A percentile compares a stretch with the other conserved stretches of the same genome.
These are phyloP conservation scores for Prototheca stagnorum DNA, from an alignment of 163 green algal species.

Conservation along the genomic window DNA sequence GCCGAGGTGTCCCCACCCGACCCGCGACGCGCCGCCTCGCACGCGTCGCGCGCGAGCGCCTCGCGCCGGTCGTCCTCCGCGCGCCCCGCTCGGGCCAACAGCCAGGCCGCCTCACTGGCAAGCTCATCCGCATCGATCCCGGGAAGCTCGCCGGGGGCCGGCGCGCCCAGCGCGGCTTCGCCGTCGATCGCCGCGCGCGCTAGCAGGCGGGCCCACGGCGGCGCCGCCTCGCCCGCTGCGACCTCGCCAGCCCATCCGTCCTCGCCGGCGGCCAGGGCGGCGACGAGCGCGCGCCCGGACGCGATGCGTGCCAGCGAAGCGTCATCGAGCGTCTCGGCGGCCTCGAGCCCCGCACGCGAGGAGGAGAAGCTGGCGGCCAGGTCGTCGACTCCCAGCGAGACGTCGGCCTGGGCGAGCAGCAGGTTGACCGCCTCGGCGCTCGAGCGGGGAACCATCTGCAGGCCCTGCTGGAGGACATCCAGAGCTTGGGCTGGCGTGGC, in stretches of 20 bases:
- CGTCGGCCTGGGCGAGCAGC: slow-evolving; percentile 12
- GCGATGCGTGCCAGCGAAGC: not conserved
- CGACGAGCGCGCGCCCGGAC: not conserved
- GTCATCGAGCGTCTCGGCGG: not conserved
- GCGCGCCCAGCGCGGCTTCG: no score
- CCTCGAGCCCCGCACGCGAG: no score
- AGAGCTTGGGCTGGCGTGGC: slow-evolving; percentile 25
- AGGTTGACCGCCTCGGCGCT: slow-evolving; percentile 1
- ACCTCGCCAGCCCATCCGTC: no score
- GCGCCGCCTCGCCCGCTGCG: no score
- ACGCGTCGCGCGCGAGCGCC: slow-evolving; percentile 1
- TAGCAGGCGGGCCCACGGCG: no score
- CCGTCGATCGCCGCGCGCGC: no score
- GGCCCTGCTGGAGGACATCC: slow-evolving; percentile 27
- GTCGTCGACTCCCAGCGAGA: slow-evolving; percentile 10
- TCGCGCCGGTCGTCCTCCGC: not conserved
- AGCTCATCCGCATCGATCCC: no score
- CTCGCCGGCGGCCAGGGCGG: no score
- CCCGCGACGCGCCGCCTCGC: slow-evolving; percentile 8
- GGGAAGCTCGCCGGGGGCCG: no score
- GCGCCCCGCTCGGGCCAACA: not conserved
- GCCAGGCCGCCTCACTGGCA: no score
- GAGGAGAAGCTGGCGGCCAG: not conserved
- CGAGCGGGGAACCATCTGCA: slow-evolving; percentile 4
- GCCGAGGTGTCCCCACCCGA: slow-evolving; percentile 11